Evolutionary conservation across 2,329 filamentous ascomycete genomes (phyloP), one percentile per base, ranked within the genome.

Genomic region (Sporothrix curviconia): DNA sequence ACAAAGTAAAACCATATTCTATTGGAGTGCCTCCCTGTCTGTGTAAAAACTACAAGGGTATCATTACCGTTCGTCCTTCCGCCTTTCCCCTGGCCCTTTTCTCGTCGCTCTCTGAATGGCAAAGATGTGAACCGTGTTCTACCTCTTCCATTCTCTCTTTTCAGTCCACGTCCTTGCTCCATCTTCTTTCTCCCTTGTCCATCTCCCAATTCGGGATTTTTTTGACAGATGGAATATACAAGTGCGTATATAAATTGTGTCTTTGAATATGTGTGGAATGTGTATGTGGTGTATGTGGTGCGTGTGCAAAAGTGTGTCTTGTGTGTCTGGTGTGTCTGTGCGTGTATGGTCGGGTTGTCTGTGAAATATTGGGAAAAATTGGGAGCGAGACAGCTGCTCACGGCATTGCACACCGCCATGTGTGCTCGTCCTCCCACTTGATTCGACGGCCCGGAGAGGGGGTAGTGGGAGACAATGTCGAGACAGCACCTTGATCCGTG

Each of bases 31-130:
- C 40, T 55, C 52, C 44, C 55, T 53, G 19, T 46, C 24, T 49
- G 39, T 58, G 54, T 60, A 55, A 51, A 62, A 62, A 56, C 58
- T 57, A 61, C 62, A 60, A 60, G 61, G 58, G 60, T 61, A 64
- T 62, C 62, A 63, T 59, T 40, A 55, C 39, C 36, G 37, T 50
- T 32, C 40, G 49, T 24, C 43, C 55, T 55, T 36, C 46, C 30
- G n/a, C 34, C 22, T 32, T 14, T 11, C 22, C 22, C 55, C 3
- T 19, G 34, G 25, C 34, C 28, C 24, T 17, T 37, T 39, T 24
- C 15, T 9, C 17, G 15, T 25, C n/a, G n/a, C n/a, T n/a, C n/a
- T n/a, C n/a, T n/a, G n/a, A n/a, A n/a, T n/a, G n/a, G n/a, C n/a
- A n/a, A n/a, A n/a, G n/a, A n/a, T n/a, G n/a, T n/a, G n/a, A n/a